Percentiles rank a stretch among this genome's conserved stretches.
Conservation (phyloP, 176 grass and related monocot species). For the Oryza longistaminata region DNA sequence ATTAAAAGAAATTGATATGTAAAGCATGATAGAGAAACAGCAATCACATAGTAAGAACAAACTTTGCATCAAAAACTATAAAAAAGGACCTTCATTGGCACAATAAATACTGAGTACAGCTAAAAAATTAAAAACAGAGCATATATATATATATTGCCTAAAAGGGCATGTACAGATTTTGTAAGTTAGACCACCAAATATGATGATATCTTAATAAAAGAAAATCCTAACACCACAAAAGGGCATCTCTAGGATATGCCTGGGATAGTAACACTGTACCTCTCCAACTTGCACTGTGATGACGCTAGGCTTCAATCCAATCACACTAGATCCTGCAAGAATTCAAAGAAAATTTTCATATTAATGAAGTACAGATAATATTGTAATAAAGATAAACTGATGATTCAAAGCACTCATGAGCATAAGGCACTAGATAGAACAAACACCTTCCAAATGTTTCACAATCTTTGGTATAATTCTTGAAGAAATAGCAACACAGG, state of each 20-base stretch:
- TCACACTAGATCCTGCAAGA: slow-evolving; percentile 46
- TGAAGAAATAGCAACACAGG: background rate
- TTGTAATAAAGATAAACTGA: background rate
- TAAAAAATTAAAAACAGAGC: background rate
- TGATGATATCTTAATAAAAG: background rate
- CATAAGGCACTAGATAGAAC: background rate
- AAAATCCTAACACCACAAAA: background rate
- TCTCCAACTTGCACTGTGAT: slow-evolving; percentile 78
- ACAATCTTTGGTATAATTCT: background rate
- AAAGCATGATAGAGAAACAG: background rate
- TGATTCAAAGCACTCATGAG: background rate
- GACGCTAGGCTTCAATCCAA: slow-evolving; percentile 64
- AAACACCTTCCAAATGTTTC: slow-evolving; percentile 4
- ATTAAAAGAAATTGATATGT: background rate
- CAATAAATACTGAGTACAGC: background rate
- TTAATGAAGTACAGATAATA: background rate
- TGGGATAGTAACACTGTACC: slow-evolving; percentile 46
- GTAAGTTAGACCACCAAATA: slow-evolving; percentile 21
- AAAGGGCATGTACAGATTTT: background rate
- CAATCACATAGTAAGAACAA: background rate
- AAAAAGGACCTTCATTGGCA: background rate
- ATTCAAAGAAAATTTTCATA: background rate
- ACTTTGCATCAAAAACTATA: background rate
- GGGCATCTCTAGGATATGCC: background rate
- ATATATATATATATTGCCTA: background rate